Evolutionary conservation across 108 stramenopile genomes (phyloP).

Genomic region (Pelagomonas calceolata): DNA sequence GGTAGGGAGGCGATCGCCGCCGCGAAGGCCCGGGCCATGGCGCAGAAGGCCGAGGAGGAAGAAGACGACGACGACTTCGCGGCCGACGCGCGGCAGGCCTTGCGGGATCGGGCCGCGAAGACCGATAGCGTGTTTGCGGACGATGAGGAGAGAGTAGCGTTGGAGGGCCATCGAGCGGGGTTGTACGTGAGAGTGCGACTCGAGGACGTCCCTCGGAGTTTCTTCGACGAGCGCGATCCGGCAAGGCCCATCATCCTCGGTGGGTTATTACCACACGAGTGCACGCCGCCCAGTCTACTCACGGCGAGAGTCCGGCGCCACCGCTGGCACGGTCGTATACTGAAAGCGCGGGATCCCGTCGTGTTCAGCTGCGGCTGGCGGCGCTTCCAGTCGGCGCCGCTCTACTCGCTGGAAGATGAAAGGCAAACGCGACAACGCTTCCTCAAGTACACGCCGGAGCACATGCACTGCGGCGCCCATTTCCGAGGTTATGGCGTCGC

Average conservation of each 20-base stretch:
- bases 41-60: conserved; percentile 29
- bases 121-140: conserved; percentile 79
- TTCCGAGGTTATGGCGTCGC: conserved; percentile 88
- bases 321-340: conserved; percentile 86
- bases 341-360: conserved; percentile 83
- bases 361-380: conserved; percentile 93
- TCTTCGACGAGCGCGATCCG: conserved; percentile 65
- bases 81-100: conserved; percentile 62
- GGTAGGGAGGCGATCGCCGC: not conserved
- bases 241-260: conserved; percentile 79
- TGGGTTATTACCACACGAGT: conserved; percentile 83
- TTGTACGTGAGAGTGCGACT: conserved; percentile 82
- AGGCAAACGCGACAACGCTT: conserved; percentile 64
- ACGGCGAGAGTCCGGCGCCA: conserved; percentile 84
- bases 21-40: not conserved
- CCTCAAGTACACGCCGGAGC: conserved; percentile 97
- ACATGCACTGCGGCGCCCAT: conserved; percentile 95
- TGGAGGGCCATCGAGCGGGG: conserved; percentile 85
- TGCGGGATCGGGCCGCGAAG: conserved; percentile 58
- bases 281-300: not conserved
- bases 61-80: conserved; percentile 64
- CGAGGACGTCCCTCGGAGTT: conserved; percentile 66
- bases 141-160: conserved; percentile 66
- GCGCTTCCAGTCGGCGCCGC: conserved; percentile 85
- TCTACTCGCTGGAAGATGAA: conserved; percentile 64